Evolutionary conservation across 768 basidiomycete genomes (phyloP).

Genomic region (Heimioporus sp.): DNA sequence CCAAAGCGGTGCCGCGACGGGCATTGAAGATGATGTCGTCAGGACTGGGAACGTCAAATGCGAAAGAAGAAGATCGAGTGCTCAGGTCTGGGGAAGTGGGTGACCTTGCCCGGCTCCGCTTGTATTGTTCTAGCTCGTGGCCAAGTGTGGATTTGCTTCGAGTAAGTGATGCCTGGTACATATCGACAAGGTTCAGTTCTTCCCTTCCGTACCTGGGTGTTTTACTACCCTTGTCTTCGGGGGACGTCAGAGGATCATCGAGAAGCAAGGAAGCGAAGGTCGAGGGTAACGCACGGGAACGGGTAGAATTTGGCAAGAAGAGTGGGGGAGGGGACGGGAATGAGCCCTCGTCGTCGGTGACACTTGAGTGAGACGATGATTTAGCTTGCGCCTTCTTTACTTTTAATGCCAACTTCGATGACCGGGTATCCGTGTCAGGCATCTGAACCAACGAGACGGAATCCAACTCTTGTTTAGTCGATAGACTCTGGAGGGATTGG

Average conservation of each 20-base stretch:
- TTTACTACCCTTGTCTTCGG: conserved; percentile 35
- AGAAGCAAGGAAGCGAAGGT: conserved; percentile 73
- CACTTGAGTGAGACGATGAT: conserved; percentile 31
- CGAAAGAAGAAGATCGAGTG: conserved; percentile 43
- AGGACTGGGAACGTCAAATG: conserved; percentile 85
- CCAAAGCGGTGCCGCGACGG: conserved; percentile 69
- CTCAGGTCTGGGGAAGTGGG: conserved; percentile 34
- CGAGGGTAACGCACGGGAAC: conserved; percentile 74
- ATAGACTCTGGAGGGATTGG: conserved; percentile 66
- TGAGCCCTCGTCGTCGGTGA: conserved; percentile 39
- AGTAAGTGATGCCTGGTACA: conserved; percentile 28
- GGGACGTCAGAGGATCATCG: conserved; percentile 43
- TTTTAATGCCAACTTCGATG: conserved; percentile 78
- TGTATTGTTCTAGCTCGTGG: conserved; percentile 9
- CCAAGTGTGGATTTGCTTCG: conserved; percentile 29
- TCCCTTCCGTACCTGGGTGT: conserved; percentile 33
- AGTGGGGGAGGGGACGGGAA: conserved; percentile 47
- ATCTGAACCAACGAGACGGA: conserved; percentile 24
- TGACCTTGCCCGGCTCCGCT: conserved; percentile 5
- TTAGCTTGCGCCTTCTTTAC: conserved; percentile 57
- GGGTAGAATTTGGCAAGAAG: conserved; percentile 51
- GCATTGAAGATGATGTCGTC: conserved; percentile 87
- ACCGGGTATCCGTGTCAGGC: conserved; percentile 40
- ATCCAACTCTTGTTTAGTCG: conserved; percentile 27
- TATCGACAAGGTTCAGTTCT: conserved; percentile 26